Base-by-base conservation (phyloP, 495 filamentous ascomycete species). In the Hyaloscypha hepaticicola region DNA sequence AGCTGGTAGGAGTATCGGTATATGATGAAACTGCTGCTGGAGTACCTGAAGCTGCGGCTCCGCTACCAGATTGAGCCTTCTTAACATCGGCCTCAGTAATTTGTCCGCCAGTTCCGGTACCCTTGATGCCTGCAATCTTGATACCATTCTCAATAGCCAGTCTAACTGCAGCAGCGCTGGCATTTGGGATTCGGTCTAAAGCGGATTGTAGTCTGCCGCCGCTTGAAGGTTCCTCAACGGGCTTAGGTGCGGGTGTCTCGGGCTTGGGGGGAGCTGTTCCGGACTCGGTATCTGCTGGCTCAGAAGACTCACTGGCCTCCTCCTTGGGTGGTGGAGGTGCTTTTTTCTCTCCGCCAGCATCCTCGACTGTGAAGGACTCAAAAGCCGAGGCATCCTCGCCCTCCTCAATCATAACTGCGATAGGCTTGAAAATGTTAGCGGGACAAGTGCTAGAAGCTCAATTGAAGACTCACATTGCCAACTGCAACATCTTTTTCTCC, bases 401-500 rank as follows among this genome's bases (percentile, higher is more conserved):
- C 73, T 96, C 93, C 72, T 97, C 96, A 62, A 97, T 88, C 75
- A 97, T 82, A 64, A 99, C 85, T 65, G 94, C 96, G 73, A 99
- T 99, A 25, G 96, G 96, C 95, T 99, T 73, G 22, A 38, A 56
- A 58, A 60, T 58, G 58, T 71, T 33, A 45, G 34, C 55, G 63
- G 63, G 28, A 29, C 5, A 29, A 16, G 12, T 45, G 38, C 38
- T 45, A 19, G 19, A n/a, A 56, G 19, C 25, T 58, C 55, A 73
- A 77, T 65, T 66, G 63, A 63, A 45, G 55, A 85, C 93, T 77
- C 86, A 99, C 95, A 75, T 91, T 91, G 75, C 95, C 95, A 71
- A 99, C 94, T 41, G 95, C 76, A 67, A 99, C 83, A 75, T 98
- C 96, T 82, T 98, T 98, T 77, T 90, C 92, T 52, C 96, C 96